Evolutionary conservation across 2,329 filamentous ascomycete species (phyloP), one percentile per base, ranked within the genome.

Genomic region (Zasmidium citrigriseum): DNA sequence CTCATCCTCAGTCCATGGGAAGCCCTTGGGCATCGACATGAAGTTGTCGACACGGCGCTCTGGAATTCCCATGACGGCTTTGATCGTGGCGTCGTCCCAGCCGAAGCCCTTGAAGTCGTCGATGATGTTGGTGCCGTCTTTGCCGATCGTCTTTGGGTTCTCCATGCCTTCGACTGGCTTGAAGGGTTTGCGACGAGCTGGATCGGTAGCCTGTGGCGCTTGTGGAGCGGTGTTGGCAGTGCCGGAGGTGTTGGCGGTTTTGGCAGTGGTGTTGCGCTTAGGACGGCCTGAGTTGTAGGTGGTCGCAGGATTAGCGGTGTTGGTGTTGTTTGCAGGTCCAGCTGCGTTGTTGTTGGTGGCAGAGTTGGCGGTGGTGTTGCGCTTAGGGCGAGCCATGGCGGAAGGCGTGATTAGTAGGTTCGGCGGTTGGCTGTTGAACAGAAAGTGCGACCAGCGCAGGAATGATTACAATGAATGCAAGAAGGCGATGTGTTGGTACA

Each of bases 31-130:
- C 16, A 44, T 45, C 12, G 44, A 34, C 5, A 21, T 22, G 29
- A 23, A 16, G 10, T 18, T 18, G 29, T 52, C 50, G 50, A 18
- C 18, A 7, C 22, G 14, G 10, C 9, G 50, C 20, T 46, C 51
- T 22, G 27, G 54, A 54, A 47, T 49, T 34, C 58, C 46, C 44
- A 48, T 23, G 18, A 52, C 21, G 16, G 18, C 50, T 47, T 54
- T 50, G 44, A 52, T 47, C 38, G 49, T 52, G 29, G 57, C 54
- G 49, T 56, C 45, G n/a, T 29, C 24, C n/a, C 38, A 45, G 23
- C 50, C 50, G 21, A 52, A 52, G 11, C 2, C 23, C 21, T 45
- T 24, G 50, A 52, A 45, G 41, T 59, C 56, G 52, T 58, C 48
- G 44, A 14, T 41, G 27, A 22, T 23, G 20, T 18, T 44, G 10